Conservation (phyloP, 1,284 basidiomycete species). For the Fistulina hepatica region DNA sequence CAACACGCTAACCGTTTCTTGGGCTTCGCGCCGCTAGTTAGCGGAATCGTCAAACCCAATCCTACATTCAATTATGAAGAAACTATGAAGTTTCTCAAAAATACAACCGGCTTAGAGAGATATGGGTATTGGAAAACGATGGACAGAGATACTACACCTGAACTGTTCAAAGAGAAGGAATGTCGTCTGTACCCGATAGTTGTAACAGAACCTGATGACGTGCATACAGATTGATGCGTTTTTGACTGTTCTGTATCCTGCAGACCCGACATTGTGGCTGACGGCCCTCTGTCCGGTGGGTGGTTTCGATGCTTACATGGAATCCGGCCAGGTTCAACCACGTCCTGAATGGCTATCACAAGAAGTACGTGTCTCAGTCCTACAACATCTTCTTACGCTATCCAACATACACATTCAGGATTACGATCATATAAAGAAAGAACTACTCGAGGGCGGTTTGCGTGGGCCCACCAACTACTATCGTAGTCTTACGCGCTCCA, state of each 20-base stretch:
- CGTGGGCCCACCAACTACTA: conserved; percentile 11
- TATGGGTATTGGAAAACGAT: conserved; percentile 22
- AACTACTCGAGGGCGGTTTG: conserved; percentile 8
- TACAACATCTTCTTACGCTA: not conserved
- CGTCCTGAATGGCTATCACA: conserved; percentile 2
- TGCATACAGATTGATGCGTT: conserved; percentile 13
- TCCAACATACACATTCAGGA: conserved; percentile 1
- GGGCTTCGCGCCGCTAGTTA: conserved; percentile 15
- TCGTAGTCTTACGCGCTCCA: not conserved
- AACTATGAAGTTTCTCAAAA: conserved; percentile 2
- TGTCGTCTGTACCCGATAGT: conserved; percentile 20
- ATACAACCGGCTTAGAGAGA: conserved; percentile 17
- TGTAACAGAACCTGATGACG: not conserved
- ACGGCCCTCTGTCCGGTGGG: conserved; percentile 20
- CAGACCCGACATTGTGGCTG: conserved; percentile 18
- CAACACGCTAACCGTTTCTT: conserved; percentile 9
- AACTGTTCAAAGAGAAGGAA: conserved; percentile 22
- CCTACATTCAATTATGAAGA: not conserved
- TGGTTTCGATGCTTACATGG: conserved; percentile 6
- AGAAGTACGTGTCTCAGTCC: not conserved
- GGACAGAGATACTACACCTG: conserved; percentile 11
- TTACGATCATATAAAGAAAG: conserved; percentile 2
- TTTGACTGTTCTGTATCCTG: conserved; percentile 21
- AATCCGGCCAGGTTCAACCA: conserved; percentile 1
- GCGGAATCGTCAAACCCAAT: conserved; percentile 13